A percentile compares a stretch with the other conserved stretches of the same genome.
phyloP scores from a whole-genome alignment of 345 rosid genomes.

The Syzygium aromaticum region DNA sequence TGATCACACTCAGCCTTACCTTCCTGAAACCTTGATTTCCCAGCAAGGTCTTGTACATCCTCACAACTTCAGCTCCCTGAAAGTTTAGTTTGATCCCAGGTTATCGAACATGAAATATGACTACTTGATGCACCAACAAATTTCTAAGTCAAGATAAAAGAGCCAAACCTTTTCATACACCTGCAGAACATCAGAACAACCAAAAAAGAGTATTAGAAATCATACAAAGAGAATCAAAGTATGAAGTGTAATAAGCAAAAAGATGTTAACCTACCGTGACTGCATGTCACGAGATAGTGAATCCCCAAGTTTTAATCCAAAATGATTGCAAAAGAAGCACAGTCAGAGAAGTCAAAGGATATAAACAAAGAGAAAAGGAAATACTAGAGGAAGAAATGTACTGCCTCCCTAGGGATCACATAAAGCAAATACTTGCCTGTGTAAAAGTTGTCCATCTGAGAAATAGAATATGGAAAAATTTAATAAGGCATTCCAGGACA shows the following conservation, averaged over 20 bases:
- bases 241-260: background rate
- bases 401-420: background rate
- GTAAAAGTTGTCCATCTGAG: constrained; percentile 98
- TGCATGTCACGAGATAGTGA: constrained; percentile 34
- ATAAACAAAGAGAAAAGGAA: background rate
- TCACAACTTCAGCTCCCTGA: constrained; percentile 99
- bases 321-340: constrained; percentile 5
- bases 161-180: constrained; percentile 88
- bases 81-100: background rate
- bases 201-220: constrained; percentile 11
- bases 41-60: constrained; percentile 98
- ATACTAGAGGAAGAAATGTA: background rate
- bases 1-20: constrained; percentile 28
- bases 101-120: background rate
- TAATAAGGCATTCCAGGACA: background rate
- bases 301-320: constrained; percentile 16
- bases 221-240: constrained; percentile 2
- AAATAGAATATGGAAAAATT: constrained; percentile 8
- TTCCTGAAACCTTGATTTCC: constrained; percentile 89
- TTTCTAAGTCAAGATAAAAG: background rate
- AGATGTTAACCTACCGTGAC: constrained; percentile 57
- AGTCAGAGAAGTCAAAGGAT: constrained; percentile 10
- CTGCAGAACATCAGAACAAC: constrained; percentile 29
- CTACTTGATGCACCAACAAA: background rate
- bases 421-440: constrained; percentile 47